Conservation (phyloP, 2,329 filamentous ascomycete genomes). For the Alternaria consortialis region DNA sequence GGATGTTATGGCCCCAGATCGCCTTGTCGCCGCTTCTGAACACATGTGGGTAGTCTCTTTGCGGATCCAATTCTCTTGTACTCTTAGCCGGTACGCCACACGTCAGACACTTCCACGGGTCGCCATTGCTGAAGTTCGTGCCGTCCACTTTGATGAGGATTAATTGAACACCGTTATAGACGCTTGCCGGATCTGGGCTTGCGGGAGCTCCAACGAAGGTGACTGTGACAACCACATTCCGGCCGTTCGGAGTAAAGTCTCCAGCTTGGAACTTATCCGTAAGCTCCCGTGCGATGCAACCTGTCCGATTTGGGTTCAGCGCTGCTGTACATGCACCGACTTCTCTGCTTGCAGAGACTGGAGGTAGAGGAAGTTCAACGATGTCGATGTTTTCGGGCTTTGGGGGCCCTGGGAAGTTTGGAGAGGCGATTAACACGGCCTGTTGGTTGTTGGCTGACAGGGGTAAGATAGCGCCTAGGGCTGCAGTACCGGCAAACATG, state of each 20-base stretch:
- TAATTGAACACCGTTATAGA: slow-evolving; percentile 55
- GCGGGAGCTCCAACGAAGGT: slow-evolving; percentile 56
- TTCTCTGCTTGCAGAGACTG: slow-evolving; percentile 35
- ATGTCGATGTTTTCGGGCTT: slow-evolving; percentile 34
- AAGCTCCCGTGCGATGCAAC: slow-evolving; percentile 45
- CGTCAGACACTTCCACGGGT: slow-evolving; percentile 60
- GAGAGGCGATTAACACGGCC: background rate
- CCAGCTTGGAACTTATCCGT: slow-evolving; percentile 34
- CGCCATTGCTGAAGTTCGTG: slow-evolving; percentile 54
- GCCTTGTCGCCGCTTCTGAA: slow-evolving; percentile 53
- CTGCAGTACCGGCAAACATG: background rate
- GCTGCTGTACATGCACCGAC: slow-evolving; percentile 46
- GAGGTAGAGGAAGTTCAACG: slow-evolving; percentile 51
- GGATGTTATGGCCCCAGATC: slow-evolving; percentile 40
- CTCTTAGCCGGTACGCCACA: slow-evolving; percentile 54
- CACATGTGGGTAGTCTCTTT: slow-evolving; percentile 55
- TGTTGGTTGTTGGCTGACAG: background rate
- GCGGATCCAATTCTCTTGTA: slow-evolving; percentile 24
- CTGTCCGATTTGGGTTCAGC: slow-evolving; percentile 50
- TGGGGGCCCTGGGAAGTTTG: background rate
- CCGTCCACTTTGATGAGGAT: slow-evolving; percentile 52
- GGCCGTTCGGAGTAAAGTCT: slow-evolving; percentile 55
- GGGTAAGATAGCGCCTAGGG: background rate
- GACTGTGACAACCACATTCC: slow-evolving; percentile 54
- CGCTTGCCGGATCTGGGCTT: slow-evolving; percentile 52